Evolutionary conservation across 106 monocot genomes (phyloP).

Genomic region (Iris macrosiphon): DNA sequence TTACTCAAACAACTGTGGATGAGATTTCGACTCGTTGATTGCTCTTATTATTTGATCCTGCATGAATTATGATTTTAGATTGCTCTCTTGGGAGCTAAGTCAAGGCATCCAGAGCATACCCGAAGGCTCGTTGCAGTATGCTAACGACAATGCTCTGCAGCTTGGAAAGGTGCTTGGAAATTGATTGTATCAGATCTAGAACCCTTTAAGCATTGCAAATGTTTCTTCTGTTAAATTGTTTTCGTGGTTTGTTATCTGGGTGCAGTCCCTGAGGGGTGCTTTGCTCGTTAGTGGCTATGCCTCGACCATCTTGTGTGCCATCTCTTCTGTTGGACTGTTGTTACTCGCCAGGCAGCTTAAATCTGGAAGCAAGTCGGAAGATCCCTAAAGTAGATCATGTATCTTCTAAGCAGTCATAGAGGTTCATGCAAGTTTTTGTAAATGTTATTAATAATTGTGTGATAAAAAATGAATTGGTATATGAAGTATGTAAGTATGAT

Average conservation of each 20-base stretch:
- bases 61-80: too few relatives aligned
- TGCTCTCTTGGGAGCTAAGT: slow-evolving; percentile 70
- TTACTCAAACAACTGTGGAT: too few relatives aligned
- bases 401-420: too few relatives aligned
- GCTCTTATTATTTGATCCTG: too few relatives aligned
- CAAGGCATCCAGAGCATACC: slow-evolving; percentile 80
- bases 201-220: not conserved
- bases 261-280: slow-evolving; percentile 77
- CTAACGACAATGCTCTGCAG: slow-evolving; percentile 67
- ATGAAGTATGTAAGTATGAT: too few relatives aligned
- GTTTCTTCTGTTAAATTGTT: not conserved
- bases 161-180: slow-evolving; percentile 56
- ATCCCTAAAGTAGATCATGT: not conserved
- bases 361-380: slow-evolving; percentile 20
- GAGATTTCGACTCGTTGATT: too few relatives aligned
- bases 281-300: slow-evolving; percentile 49
- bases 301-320: slow-evolving; percentile 38
- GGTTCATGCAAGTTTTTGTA: too few relatives aligned
- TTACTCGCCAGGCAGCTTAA: slow-evolving; percentile 44
- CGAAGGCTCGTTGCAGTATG: slow-evolving; percentile 70
- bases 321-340: slow-evolving; percentile 50
- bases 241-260: not conserved
- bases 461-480: too few relatives aligned
- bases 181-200: not conserved
- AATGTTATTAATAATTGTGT: too few relatives aligned